Evolutionary conservation across 805 yeast species (phyloP).

Genomic region (Candida sphagnicola): DNA sequence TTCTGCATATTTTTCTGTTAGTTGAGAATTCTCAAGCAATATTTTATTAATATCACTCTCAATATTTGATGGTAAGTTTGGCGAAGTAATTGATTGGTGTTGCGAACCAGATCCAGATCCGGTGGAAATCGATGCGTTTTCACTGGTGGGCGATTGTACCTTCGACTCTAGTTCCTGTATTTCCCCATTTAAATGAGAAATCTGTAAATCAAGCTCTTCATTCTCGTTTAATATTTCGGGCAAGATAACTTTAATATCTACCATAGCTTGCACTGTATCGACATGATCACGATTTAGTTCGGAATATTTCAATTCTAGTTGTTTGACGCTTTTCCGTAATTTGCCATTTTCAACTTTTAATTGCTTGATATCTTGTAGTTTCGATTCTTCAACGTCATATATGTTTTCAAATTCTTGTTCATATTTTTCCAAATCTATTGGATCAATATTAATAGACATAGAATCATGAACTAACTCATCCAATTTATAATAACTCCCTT

Average conservation of each 20-base stretch:
- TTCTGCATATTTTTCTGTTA: slow-evolving; percentile 34
- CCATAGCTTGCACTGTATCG: slow-evolving; percentile 82
- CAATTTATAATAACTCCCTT: slow-evolving; percentile 48
- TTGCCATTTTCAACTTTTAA: slow-evolving; percentile 65
- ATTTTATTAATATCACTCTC: slow-evolving; percentile 34
- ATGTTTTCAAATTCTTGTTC: slow-evolving; percentile 72
- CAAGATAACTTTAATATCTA: slow-evolving; percentile 67
- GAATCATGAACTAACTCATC: slow-evolving; percentile 78
- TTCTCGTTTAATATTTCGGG: slow-evolving; percentile 79
- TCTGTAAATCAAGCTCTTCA: slow-evolving; percentile 48
- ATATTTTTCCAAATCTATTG: slow-evolving; percentile 67
- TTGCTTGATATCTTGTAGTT: slow-evolving; percentile 57
- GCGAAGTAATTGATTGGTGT: slow-evolving; percentile 4
- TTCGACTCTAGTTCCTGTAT: slow-evolving; percentile 43
- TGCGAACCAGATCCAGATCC: slow-evolving; percentile 6
- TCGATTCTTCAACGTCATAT: slow-evolving; percentile 61
- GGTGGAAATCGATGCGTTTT: slow-evolving; percentile 5
- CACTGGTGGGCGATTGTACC: slow-evolving; percentile 4
- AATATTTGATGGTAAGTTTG: slow-evolving; percentile 30
- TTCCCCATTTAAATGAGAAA: slow-evolving; percentile 26
- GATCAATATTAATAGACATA: slow-evolving; percentile 65
- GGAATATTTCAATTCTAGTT: slow-evolving; percentile 66
- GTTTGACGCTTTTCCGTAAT: slow-evolving; percentile 66
- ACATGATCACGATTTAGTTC: slow-evolving; percentile 78
- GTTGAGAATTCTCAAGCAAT: slow-evolving; percentile 32